Base-by-base conservation (phyloP, 2,329 filamentous ascomycete genomes). In the Trichophyton simii region DNA sequence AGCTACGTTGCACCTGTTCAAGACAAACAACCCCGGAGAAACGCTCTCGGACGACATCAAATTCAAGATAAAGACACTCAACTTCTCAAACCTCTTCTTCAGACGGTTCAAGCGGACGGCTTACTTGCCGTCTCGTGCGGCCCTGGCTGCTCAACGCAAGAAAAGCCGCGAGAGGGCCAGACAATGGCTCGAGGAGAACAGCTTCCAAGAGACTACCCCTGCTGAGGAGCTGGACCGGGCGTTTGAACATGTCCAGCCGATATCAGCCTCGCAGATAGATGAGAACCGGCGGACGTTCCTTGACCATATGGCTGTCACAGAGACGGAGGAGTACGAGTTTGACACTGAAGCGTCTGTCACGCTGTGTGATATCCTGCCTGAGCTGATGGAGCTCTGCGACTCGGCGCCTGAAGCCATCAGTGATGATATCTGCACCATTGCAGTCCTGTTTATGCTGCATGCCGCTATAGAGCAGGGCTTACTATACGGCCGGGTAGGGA, bases 341-440 rank as follows among this genome's bases (percentile, higher is more conserved):
- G 63, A 68, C 5, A 36, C 28, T 1, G 15, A 42, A 22, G 61
- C 52, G 2, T 66, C 61, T 44, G 71, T 67, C 60, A 73, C 69
- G 1, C 66, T 79, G 7, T 66, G 74, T 0, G 75, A 77, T 55
- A 69, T 81, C 4, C 69, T 80, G 1, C 73, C 78, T 1, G 68
- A 76, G 3, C 82, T 83, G 67, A 73, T 82, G 65, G 69, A 73
- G 31, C 70, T 83, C 1, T 80, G 79, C 18, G 71, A 73, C 2
- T 67, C 72, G 5, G 71, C 76, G 41, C 63, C 68, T 8, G 63
- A 65, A 13, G 62, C 70, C 34, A 66, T 70, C 34, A 70, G 73
- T 42, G 65, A 68, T 5, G 68, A 72, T 9, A 80, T 78, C 76
- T 75, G 78, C 65, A 70, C 78, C 22, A 67, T 81, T 8, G 73